Evolutionary conservation across 176 grass and related monocot species (phyloP), one percentile per base, ranked within the genome.

Genomic region (Pharus latifolius): DNA sequence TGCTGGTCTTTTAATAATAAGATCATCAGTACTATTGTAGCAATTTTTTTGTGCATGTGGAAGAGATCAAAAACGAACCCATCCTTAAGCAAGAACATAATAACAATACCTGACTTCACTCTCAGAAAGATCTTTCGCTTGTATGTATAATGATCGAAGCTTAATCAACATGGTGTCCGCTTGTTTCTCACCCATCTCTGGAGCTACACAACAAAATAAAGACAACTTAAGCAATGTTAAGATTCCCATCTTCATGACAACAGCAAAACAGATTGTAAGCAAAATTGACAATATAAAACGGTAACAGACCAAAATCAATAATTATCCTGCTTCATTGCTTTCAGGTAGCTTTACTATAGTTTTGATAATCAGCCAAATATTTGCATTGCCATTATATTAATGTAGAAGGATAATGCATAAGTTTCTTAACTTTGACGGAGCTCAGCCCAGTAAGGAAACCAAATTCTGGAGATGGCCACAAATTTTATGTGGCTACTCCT

Each of bases 51-150:
- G n/a, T n/a, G n/a, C n/a, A n/a, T n/a, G n/a, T 14, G 24, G 8
- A 70, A 22, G n/a, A 78, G 11, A 70, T 10, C 2, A 49, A 57
- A 73, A 49, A 57, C 32, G 54, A 34, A 35, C n/a, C 6, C 10
- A 69, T 22, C 17, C 6, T 34, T 10, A 16, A 66, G 29, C 25
- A 50, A 50, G 7, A 49, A 47, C 3, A 44, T 54, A 15, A 23
- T 47, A 34, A 42, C 34, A 35, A 65, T 81, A 98, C 94, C 89
- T 93, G 58, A 83, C 72, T 91, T 98, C 94, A 85, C 11, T 88
- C 48, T 93, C 94, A 61, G 62, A 80, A 31, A 98, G 87, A 6
- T 92, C 89, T 82, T 88, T 98, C 12, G 90, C 94, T 44, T 62
- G 73, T 51, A 37, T 22, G 80, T 98, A 98, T 60, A 88, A 87